These are phyloP conservation scores for Coemansia sp. DNA, from an alignment of 192 early-diverging fungal genomes.

Conservation along the genomic window DNA sequence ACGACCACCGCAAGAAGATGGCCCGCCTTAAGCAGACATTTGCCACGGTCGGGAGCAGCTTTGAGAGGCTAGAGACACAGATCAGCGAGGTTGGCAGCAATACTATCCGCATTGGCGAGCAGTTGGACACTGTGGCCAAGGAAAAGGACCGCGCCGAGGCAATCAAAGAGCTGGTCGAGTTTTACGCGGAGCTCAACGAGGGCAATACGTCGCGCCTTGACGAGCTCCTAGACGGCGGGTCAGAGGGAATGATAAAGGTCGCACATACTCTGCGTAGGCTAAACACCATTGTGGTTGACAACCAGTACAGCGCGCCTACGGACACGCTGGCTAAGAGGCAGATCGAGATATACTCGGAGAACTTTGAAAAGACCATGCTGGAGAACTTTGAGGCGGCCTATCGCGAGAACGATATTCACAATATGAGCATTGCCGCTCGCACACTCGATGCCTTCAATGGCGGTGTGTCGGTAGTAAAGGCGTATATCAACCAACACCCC, in stretches of 20 bases:
- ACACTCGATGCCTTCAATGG: constrained; percentile 94
- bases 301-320: constrained; percentile 50
- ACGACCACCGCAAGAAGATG: constrained; percentile 74
- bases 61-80: constrained; percentile 85
- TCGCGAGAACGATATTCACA: constrained; percentile 67
- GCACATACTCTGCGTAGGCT: constrained; percentile 84
- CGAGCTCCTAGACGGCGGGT: constrained; percentile 68
- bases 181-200: constrained; percentile 89
- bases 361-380: constrained; percentile 87
- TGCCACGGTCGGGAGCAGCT: constrained; percentile 84
- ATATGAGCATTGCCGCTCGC: constrained; percentile 79
- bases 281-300: constrained; percentile 66
- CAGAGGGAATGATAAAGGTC: constrained; percentile 86
- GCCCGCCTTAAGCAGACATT: constrained; percentile 79
- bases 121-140: constrained; percentile 94
- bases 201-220: constrained; percentile 77
- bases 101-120: constrained; percentile 96
- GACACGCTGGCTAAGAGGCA: constrained; percentile 69
- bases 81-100: constrained; percentile 94
- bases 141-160: constrained; percentile 87
- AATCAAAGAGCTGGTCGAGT: constrained; percentile 88
- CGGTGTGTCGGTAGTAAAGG: constrained; percentile 89
- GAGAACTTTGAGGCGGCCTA: constrained; percentile 88
- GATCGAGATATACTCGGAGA: constrained; percentile 93
- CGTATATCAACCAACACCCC: constrained; percentile 96